Conservation (phyloP, 1,284 basidiomycete genomes). For the Malassezia obtusa region DNA sequence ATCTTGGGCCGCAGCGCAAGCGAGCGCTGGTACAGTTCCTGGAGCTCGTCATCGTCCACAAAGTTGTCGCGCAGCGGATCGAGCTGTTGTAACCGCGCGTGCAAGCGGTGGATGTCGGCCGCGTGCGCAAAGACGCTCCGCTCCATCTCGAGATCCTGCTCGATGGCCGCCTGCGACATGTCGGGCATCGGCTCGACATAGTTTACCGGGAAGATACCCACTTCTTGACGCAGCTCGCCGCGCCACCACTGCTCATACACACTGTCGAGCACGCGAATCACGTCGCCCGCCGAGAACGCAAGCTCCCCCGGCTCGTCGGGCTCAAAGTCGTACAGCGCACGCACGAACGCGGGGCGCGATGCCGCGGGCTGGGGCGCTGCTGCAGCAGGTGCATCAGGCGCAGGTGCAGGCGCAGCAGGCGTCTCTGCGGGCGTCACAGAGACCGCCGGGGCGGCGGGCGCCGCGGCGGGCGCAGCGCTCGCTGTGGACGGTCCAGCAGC, state of each 20-base stretch:
- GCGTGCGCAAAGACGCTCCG: constrained; percentile 73
- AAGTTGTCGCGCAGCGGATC: constrained; percentile 69
- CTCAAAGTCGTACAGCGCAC: constrained; percentile 81
- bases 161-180: constrained; percentile 66
- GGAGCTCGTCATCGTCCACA: constrained; percentile 74
- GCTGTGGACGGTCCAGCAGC: no score
- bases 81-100: constrained; percentile 67
- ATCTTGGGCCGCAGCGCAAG: constrained; percentile 87
- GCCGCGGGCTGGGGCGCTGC: constrained; percentile 46
- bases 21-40: constrained; percentile 82
- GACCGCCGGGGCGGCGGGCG: not conserved
- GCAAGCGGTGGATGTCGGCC: constrained; percentile 74
- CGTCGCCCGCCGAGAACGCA: constrained; percentile 80
- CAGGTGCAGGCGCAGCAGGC: constrained; percentile 1
- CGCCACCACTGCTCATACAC: constrained; percentile 98
- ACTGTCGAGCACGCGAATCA: constrained; percentile 90
- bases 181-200: constrained; percentile 86
- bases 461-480: no score
- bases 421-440: not conserved
- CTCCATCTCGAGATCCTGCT: constrained; percentile 77
- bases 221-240: constrained; percentile 79
- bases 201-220: constrained; percentile 96
- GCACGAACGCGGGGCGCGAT: constrained; percentile 55
- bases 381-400: constrained; percentile 30
- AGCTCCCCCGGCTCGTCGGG: constrained; percentile 83